Base-by-base conservation (phyloP, 495 filamentous ascomycete genomes). In the Penicillium diatomitis region DNA sequence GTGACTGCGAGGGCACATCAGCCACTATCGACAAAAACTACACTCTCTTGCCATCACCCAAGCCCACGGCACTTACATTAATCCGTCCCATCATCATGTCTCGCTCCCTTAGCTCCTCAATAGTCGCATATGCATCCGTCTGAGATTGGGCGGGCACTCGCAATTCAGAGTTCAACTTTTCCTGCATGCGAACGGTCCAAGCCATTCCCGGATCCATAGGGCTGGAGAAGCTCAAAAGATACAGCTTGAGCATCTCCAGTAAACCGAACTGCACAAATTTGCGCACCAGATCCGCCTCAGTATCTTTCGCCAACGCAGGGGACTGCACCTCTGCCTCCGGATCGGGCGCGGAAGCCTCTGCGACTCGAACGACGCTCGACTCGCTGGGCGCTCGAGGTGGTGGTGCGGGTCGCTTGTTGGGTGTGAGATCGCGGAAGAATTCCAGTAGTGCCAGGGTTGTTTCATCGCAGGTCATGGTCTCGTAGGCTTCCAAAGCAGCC, bases 191-290 rank as follows among this genome's bases (percentile, higher is more conserved):
- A n/a, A 80, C 77, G 11, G 87, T 77, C 88, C 81, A 86, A 6
- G 78, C 78, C 77, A 96, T 58, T 57, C 87, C 83, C 58, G 65
- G 78, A 47, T 71, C 81, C 65, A 79, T 81, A 50, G 62, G 78
- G 59, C 72, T 77, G 3, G 64, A 61, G 10, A 79, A 65, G 32
- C 67, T 76, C 50, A 80, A 61, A 12, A 90, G 70, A 54, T 91
- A 97, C 5, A 82, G 79, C 61, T 96, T 92, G 11, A 95, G 60
- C 10, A 96, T 65, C 60, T 92, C 90, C 0, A 90, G 84, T 28
- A 92, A 68, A 56, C 95, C 95, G 41, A 89, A 87, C 54, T 95
- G 87, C 47, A 96, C 66, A 31, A 96, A 75, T 47, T 78, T 84
- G 36, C 67, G 67, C 57, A 86, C 81, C 47, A 94, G 67, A 8